Percentiles rank a stretch among this genome's conserved stretches.
Conservation (phyloP, 2,329 filamentous ascomycete genomes). For the Didymella sp. region DNA sequence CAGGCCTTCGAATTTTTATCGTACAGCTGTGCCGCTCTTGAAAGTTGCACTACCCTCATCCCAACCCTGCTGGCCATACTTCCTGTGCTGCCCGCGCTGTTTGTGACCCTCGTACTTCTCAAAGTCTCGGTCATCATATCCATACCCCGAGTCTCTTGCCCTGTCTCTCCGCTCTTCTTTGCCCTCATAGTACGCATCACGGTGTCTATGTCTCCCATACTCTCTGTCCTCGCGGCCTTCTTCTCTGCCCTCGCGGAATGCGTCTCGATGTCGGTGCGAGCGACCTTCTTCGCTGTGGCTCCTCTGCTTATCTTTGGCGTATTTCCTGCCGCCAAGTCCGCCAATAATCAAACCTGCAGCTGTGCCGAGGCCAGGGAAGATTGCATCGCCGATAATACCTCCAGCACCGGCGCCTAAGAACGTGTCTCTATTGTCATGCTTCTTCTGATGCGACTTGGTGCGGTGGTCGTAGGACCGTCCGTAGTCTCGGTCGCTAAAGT, state of each 20-base stretch:
- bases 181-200: conserved; percentile 41
- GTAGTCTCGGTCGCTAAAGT: conserved; percentile 16
- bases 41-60: conserved; percentile 46
- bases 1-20: conserved; percentile 48
- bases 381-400: conserved; percentile 53
- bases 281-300: conserved; percentile 27
- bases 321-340: conserved; percentile 53
- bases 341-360: conserved; percentile 51
- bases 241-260: conserved; percentile 25
- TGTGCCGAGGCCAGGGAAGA: conserved; percentile 55
- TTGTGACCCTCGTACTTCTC: conserved; percentile 9
- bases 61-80: conserved; percentile 45
- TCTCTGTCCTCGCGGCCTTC: conserved; percentile 36
- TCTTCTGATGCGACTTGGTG: conserved; percentile 21
- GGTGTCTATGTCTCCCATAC: conserved; percentile 38
- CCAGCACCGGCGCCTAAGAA: conserved; percentile 56
- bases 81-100: conserved; percentile 15
- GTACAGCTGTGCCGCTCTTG: conserved; percentile 67
- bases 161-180: conserved; percentile 24
- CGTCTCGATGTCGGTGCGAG: conserved; percentile 16
- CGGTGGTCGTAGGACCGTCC: conserved; percentile 16
- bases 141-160: conserved; percentile 47
- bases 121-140: conserved; percentile 37
- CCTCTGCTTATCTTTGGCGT: conserved; percentile 39
- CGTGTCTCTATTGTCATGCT: conserved; percentile 46